Percentiles rank a stretch among this genome's conserved stretches.
Evolutionary conservation across 768 basidiomycete genomes (phyloP).

Genomic region (Trametes coccinea): DNA sequence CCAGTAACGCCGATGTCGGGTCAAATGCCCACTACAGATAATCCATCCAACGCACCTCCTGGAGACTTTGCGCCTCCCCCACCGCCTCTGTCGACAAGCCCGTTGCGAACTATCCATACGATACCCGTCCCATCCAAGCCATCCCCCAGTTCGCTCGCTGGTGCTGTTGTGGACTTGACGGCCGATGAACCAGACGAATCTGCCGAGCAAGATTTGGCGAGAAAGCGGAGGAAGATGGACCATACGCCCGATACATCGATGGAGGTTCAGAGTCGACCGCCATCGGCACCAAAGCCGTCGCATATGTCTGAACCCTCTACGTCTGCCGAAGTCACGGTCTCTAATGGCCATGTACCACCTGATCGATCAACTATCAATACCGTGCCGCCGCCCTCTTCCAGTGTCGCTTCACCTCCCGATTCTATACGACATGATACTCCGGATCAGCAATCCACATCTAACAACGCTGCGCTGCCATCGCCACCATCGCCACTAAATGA

Average conservation of each 20-base stretch:
- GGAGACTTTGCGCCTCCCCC: background rate
- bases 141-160: constrained; percentile 12
- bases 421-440: background rate
- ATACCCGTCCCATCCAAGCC: background rate
- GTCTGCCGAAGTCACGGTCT: background rate
- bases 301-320: background rate
- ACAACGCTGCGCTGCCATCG: background rate
- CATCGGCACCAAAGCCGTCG: background rate
- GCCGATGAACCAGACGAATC: background rate
- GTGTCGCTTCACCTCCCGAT: background rate
- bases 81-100: background rate
- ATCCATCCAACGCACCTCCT: background rate
- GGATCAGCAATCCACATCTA: background rate
- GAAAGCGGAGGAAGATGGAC: constrained; percentile 10
- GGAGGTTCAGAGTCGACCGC: background rate
- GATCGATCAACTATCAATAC: background rate
- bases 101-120: background rate
- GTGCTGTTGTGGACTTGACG: constrained; percentile 17
- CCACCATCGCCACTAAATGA: background rate
- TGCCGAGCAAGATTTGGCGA: background rate
- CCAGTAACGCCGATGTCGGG: constrained; percentile 11
- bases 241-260: background rate
- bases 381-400: background rate
- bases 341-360: background rate
- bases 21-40: constrained; percentile 1